Percentiles rank a stretch among this genome's conserved stretches.
These are phyloP conservation scores for Phytophthora agathidicida DNA, from an alignment of 352 stramenopile species.

Conservation along the genomic window DNA sequence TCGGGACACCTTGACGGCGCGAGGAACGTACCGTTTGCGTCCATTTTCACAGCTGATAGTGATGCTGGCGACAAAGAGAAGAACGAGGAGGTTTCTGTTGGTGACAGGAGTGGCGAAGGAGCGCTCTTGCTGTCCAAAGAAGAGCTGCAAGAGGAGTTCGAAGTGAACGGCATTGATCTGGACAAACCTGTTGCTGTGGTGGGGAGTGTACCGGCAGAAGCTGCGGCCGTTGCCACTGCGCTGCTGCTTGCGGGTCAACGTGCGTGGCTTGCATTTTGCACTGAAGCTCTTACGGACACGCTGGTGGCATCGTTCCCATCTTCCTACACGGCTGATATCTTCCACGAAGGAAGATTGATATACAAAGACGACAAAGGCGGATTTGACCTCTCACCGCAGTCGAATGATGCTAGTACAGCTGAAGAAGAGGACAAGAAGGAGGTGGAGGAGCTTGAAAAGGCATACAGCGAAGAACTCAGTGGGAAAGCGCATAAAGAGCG, in stretches of 20 bases:
- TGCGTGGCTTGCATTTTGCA: slow-evolving; percentile 42
- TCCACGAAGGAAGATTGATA: slow-evolving; percentile 44
- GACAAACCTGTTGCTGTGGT: slow-evolving; percentile 50
- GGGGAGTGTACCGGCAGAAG: slow-evolving; percentile 49
- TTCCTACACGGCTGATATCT: slow-evolving; percentile 52
- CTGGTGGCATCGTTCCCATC: slow-evolving; percentile 44
- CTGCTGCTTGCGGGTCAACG: slow-evolving; percentile 52
- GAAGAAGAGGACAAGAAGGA: slow-evolving; percentile 11
- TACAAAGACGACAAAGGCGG: slow-evolving; percentile 48
- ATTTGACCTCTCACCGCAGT: slow-evolving; percentile 65
- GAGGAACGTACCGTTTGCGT: slow-evolving; percentile 56
- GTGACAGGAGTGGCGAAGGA: slow-evolving; percentile 28
- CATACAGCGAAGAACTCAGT: slow-evolving; percentile 53
- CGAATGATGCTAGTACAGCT: slow-evolving; percentile 1
- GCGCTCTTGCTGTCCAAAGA: slow-evolving; percentile 45
- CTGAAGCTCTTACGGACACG: slow-evolving; percentile 43
- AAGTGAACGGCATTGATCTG: slow-evolving; percentile 46
- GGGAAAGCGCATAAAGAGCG: slow-evolving; percentile 42
- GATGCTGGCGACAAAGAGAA: slow-evolving; percentile 30
- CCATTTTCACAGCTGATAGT: slow-evolving; percentile 43
- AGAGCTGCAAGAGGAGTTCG: slow-evolving; percentile 47
- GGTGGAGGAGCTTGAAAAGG: slow-evolving; percentile 42
- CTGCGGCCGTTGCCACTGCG: slow-evolving; percentile 64
- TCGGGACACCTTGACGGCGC: slow-evolving; percentile 61
- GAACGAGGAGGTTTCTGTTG: slow-evolving; percentile 25